Evolutionary conservation across 768 basidiomycete genomes (phyloP), one percentile per base, ranked within the genome.

Genomic region (Crepidotus variabilis): DNA sequence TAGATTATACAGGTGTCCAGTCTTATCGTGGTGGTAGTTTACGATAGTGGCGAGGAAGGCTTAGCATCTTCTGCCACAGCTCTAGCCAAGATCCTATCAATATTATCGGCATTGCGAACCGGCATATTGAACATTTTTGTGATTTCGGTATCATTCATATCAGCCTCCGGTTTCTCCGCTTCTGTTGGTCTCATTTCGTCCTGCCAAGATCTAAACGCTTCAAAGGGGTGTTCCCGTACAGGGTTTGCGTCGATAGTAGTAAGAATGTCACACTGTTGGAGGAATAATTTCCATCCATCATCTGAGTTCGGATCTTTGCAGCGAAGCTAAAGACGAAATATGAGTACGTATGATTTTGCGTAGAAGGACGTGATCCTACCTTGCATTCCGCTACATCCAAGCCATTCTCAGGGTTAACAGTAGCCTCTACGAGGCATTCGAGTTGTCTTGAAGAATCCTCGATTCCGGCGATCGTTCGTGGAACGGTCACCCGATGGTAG

Each of bases 381-480:
- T 83, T 73, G 67, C 84, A 88, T 14, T 71, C 62, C 14, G 77
- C 75, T 18, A 69, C n/a, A 35, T 47, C 39, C 49, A 57, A 22
- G 14, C 58, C 57, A 50, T 54, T 61, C 51, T 59, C 63, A 28
- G 54, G 50, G 49, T 66, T 54, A 16, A 57, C 23, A n/a, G 54
- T 51, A 2, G 60, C 57, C 39, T 66, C 65, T 3, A 50, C 39
- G 24, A 64, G 28, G 23, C 32, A 47, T n/a, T 3, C 1, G 21
- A 28, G 32, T 14, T 35, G 47, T 34, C 47, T 33, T 7, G 45
- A 24, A 11, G 46, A 39, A 2, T 52, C 28, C 10, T 50, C 46
- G 1, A 60, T 49, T 8, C n/a, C 51, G 18, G 5, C 5, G 39
- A 43, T 43, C 13, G 13, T 43, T 43, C 39, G 3, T 43, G 14